Percentiles rank a stretch among this genome's conserved stretches.
Conservation (phyloP, 176 grass and related monocot genomes). For the Musa beccarii region DNA sequence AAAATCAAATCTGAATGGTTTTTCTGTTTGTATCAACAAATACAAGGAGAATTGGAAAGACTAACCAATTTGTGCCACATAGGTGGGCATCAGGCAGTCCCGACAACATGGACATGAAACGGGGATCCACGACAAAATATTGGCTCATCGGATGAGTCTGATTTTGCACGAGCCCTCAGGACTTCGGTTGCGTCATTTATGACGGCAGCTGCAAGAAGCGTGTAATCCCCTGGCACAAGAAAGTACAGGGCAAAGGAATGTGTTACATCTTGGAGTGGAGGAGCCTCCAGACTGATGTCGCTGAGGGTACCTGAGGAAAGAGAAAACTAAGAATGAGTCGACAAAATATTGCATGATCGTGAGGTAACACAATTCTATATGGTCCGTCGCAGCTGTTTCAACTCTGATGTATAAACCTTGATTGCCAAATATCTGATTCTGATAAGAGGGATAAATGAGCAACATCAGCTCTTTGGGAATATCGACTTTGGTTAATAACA, state of each 20-base stretch:
- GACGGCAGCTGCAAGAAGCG: constrained; percentile 60
- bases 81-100: constrained; percentile 34
- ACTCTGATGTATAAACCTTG: too few species aligned
- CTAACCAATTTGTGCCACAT: neutral
- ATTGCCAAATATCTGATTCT: too few species aligned
- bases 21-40: neutral
- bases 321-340: constrained; percentile 14
- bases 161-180: constrained; percentile 74
- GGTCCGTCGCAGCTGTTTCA: too few species aligned
- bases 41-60: neutral
- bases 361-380: neutral
- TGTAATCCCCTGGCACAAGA: constrained; percentile 88
- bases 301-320: constrained; percentile 48
- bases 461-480: too few species aligned
- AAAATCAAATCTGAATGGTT: neutral
- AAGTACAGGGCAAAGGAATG: constrained; percentile 93
- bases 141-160: constrained; percentile 55
- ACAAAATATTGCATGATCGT: neutral
- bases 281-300: constrained; percentile 75
- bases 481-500: too few species aligned
- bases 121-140: constrained; percentile 86
- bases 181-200: constrained; percentile 78
- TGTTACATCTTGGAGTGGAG: constrained; percentile 58
- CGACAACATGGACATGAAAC: constrained; percentile 65
- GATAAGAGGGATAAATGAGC: too few species aligned